Evolutionary conservation across 225 moss, liverwort and hornwort species (phyloP), one percentile per base, ranked within the genome.

Genomic region (Sphagnum tenellum): DNA sequence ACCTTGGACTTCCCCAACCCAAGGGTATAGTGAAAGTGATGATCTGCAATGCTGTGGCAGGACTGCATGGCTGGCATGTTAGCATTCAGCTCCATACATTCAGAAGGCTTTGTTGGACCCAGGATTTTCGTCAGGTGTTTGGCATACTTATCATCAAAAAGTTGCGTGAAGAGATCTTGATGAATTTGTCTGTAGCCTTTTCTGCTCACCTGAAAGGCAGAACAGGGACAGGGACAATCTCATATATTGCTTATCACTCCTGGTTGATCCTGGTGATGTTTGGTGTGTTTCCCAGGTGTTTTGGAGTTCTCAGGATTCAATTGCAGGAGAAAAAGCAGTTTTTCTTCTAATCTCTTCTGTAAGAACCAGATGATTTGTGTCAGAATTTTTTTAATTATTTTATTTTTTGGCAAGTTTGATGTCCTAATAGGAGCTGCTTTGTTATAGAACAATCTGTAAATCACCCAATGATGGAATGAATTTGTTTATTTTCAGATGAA

Each of bases 81-180:
- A 91, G 85, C 81, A 65, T 94, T 50, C 91, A 89, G 74, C 74
- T 94, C 56, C 94, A 88, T 70, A 91, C 94, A 7, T 91, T 94
- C 76, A 85, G 89, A 61, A 94, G 83, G 66, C 83, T 79, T 56
- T 73, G 89, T 62, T 91, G 91, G 91, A 84, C 62, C 61, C 81
- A 80, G 73, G 72, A 82, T 49, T 94, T 86, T 69, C 74, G 60
- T 49, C 81, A 91, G 85, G 87, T 90, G 29, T 29, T 29, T 0
- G 29, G 29, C 29, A 29, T 29, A 29, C 29, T 29, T 29, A 29
- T 29, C 29, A 29, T 29, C 29, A 29, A 29, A 29, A 29, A 29
- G 29, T 29, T 29, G 29, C 29, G 0, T 29, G 29, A 29, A 29
- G 29, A 29, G 29, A 29, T 29, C 29, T 29, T 29, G 29, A 29